phyloP scores from a whole-genome alignment of 75 land plant species.

The Cunninghamia lanceolata region DNA sequence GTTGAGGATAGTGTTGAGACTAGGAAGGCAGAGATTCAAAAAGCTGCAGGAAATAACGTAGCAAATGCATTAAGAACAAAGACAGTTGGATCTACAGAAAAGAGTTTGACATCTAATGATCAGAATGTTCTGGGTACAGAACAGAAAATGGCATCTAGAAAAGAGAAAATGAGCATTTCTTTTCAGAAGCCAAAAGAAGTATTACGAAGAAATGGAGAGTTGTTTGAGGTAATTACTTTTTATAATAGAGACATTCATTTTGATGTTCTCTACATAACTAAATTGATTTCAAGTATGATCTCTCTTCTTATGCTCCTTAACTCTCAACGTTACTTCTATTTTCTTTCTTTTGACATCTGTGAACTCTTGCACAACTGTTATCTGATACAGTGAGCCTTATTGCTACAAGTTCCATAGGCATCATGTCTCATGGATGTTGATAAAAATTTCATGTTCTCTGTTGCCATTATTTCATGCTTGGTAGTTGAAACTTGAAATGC shows the following conservation, averaged over 20 bases:
- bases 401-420: background rate
- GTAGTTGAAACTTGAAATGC: background rate
- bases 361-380: background rate
- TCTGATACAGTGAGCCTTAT: background rate
- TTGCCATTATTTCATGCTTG: background rate
- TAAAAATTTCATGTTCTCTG: background rate
- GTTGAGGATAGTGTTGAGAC: background rate
- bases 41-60: background rate
- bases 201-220: conserved; percentile 72
- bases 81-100: conserved; percentile 4
- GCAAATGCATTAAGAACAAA: conserved; percentile 8
- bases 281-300: background rate
- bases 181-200: conserved; percentile 65
- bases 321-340: background rate
- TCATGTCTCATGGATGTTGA: background rate
- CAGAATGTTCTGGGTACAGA: conserved; percentile 19
- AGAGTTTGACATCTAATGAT: conserved; percentile 11
- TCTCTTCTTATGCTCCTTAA: background rate
- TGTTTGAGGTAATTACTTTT: conserved; percentile 62
- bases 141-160: conserved; percentile 15
- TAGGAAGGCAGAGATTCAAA: background rate
- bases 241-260: background rate
- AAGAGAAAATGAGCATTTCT: conserved; percentile 8
- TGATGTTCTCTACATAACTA: background rate
- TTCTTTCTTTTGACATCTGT: background rate